Conservation (phyloP, 805 yeast genomes). For the Cyberlindnera xylosilytica region DNA sequence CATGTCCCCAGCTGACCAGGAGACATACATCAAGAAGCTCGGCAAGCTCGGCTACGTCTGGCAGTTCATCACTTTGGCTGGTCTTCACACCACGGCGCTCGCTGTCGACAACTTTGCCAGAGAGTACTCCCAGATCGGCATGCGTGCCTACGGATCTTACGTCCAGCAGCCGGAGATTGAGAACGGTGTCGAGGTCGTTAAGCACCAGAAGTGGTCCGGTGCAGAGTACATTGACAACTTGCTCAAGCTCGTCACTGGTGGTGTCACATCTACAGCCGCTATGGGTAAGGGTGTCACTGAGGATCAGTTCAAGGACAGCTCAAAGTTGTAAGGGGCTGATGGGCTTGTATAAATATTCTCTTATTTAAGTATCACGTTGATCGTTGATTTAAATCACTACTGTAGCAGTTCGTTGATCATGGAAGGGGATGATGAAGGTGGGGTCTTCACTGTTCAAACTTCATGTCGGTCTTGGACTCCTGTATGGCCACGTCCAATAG, state of each 20-base stretch:
- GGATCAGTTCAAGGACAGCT: constrained; percentile 71
- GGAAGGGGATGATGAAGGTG: too few species aligned
- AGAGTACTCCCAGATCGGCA: constrained; percentile 76
- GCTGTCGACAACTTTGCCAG: constrained; percentile 83
- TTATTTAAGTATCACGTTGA: constrained; percentile 1
- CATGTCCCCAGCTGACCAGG: constrained; percentile 83
- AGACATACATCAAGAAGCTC: constrained; percentile 82
- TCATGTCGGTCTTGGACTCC: too few species aligned
- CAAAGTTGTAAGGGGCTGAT: constrained; percentile 11
- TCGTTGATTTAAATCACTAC: constrained; percentile 1
- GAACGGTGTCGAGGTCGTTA: constrained; percentile 88
- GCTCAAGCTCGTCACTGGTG: constrained; percentile 88
- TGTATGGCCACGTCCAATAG: too few species aligned
- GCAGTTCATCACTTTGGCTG: constrained; percentile 98
- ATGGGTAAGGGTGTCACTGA: constrained; percentile 99
- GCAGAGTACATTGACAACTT: constrained; percentile 93
- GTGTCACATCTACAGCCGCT: constrained; percentile 93
- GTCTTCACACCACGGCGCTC: constrained; percentile 92
- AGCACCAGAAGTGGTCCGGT: constrained; percentile 99
- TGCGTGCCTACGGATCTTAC: constrained; percentile 91
- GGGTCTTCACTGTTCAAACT: too few species aligned
- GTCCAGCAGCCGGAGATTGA: constrained; percentile 88
- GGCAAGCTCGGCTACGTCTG: constrained; percentile 90
- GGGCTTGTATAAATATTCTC: background rate
- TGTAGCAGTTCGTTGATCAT: too few species aligned